Base-by-base conservation (phyloP, 1,284 basidiomycete genomes). In the Calocybe gambosa region DNA sequence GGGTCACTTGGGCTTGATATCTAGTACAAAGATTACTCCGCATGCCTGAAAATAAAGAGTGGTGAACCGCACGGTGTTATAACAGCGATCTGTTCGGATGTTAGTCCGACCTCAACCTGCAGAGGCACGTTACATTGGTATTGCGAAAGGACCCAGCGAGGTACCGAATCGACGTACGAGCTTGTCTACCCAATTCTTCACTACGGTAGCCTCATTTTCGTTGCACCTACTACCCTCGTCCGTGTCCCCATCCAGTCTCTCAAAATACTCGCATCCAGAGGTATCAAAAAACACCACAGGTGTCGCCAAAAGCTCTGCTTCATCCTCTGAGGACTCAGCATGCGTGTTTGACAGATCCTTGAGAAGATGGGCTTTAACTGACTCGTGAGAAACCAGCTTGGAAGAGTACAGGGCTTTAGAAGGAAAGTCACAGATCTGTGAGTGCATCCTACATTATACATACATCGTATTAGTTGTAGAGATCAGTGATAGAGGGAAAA, bases 201-300 rank as follows among this genome's bases (percentile, higher is more conserved):
- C 93, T 1, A 97, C 74, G 8, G 76, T 80, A 0, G 85, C 91
- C 59, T 99, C 95, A 60, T 98, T 96, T 65, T 93, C 90, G 58
- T 99, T 99, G 56, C 81, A 86, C 55, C 86, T 79, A 56, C 89
- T 93, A 0, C 90, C 91, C 58, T 93, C 89, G 53, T 91, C 89
- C 2, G 70, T 70, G 49, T 80, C 76, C 1, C 75, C 79, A 43
- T 82, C 78, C 0, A 76, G 46, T 10, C 88, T 71, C 62, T 97
- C 93, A 58, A 82, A 94, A 61, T 92, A 95, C 58, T 93, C 91
- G 54, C 87, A 91, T 0, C 93, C 93, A 0, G 90, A 82, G 0
- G 93, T 99, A 62, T 99, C 95, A 57, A 92, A 92, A 62, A 98
- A 96, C 0, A 95, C 81, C 0, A 98, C 80, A 0, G 91, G 89